Conservation (phyloP, 768 basidiomycete species). For the Trametes elegans region DNA sequence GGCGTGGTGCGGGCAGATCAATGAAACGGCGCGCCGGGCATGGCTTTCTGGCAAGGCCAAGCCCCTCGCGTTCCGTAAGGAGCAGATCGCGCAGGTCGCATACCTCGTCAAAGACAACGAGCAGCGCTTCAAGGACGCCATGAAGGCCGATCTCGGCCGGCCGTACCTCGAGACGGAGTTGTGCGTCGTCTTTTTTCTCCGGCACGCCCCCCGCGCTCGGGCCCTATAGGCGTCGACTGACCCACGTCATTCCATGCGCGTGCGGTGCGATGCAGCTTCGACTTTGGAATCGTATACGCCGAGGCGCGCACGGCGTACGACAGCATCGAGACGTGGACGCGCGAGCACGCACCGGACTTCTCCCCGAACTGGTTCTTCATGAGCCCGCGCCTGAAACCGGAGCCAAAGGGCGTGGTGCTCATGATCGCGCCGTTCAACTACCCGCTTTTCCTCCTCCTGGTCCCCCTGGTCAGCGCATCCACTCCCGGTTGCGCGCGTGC, state of each 20-base stretch:
- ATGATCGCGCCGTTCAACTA: slow-evolving; percentile 78
- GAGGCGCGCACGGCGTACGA: slow-evolving; percentile 56
- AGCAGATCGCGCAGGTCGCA: slow-evolving; percentile 68
- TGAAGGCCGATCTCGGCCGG: slow-evolving; percentile 62
- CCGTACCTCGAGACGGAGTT: slow-evolving; percentile 57
- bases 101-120: slow-evolving; percentile 75
- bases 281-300: slow-evolving; percentile 49
- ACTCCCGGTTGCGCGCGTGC: no score
- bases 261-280: slow-evolving; percentile 43
- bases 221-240: no score
- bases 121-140: slow-evolving; percentile 54
- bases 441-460: slow-evolving; percentile 57
- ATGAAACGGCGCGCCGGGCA: slow-evolving; percentile 47
- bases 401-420: slow-evolving; percentile 71
- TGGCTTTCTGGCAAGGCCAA: slow-evolving; percentile 68
- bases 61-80: slow-evolving; percentile 63
- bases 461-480: slow-evolving; percentile 52
- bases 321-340: slow-evolving; percentile 71
- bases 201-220: no score
- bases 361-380: slow-evolving; percentile 55
- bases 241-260: not conserved
- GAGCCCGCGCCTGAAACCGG: slow-evolving; percentile 64
- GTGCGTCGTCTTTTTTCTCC: slow-evolving; percentile 25
- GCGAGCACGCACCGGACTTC: slow-evolving; percentile 56
- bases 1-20: slow-evolving; percentile 43